Evolutionary conservation across 139 green algal genomes (phyloP).

Genomic region (Chlorella sp.): DNA sequence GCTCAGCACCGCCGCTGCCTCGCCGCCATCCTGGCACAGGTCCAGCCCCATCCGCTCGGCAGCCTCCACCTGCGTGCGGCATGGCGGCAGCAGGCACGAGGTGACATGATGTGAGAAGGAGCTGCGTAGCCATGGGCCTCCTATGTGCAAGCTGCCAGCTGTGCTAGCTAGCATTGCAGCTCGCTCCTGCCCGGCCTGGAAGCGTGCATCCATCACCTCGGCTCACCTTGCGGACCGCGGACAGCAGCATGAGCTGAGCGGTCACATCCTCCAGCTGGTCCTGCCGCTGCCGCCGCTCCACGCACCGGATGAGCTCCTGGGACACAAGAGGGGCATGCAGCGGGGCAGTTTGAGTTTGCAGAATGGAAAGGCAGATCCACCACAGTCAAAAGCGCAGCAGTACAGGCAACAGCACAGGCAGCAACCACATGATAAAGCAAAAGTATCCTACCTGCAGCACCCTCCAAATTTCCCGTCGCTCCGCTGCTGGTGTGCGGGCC

Average conservation of each 20-base stretch:
- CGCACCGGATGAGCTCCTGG: not conserved
- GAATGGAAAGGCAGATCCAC: no score
- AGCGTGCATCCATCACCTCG: no score
- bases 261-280: constrained; percentile 32
- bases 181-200: no score
- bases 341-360: no score
- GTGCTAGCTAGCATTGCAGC: no score
- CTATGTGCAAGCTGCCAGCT: no score
- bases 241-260: constrained; percentile 34
- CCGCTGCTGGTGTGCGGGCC: constrained; percentile 1
- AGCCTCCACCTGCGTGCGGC: constrained; percentile 32
- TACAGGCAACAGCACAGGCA: not conserved
- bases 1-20: constrained; percentile 21
- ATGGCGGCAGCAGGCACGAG: no score
- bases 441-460: not conserved
- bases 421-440: no score
- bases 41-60: constrained; percentile 33
- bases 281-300: constrained; percentile 1
- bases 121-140: no score
- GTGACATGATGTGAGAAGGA: no score
- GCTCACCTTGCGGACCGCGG: constrained; percentile 30
- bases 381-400: no score
- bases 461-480: constrained; percentile 27
- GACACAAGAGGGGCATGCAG: no score
- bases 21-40: constrained; percentile 7